These are phyloP conservation scores for Mortierella hygrophila DNA, from an alignment of 192 early-diverging fungal species.

Conservation along the genomic window DNA sequence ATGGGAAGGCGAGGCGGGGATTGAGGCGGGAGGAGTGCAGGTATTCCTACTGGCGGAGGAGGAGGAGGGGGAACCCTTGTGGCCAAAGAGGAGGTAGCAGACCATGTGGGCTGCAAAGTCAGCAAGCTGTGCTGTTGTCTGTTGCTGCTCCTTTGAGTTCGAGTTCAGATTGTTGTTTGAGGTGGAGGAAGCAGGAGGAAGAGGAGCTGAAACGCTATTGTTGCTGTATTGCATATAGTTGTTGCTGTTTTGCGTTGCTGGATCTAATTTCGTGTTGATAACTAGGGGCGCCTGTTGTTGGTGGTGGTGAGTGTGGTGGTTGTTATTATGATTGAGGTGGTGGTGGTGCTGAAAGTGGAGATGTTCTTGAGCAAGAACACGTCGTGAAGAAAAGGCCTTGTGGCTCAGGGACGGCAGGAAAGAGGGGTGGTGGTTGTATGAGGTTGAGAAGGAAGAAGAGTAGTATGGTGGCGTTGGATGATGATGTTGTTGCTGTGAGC, in stretches of 20 bases:
- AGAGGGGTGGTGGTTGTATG: too few species aligned
- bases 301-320: constrained; percentile 23
- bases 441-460: too few species aligned
- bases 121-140: constrained; percentile 58
- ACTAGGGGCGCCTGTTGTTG: neutral
- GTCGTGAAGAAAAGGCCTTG: too few species aligned
- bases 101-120: constrained; percentile 73
- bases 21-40: constrained; percentile 33
- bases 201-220: constrained; percentile 1
- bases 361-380: neutral
- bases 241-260: neutral
- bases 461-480: constrained; percentile 27
- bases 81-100: constrained; percentile 64
- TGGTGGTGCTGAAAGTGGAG: constrained; percentile 24
- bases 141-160: constrained; percentile 35
- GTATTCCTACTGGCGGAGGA: neutral
- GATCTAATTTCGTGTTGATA: constrained; percentile 23
- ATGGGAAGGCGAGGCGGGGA: constrained; percentile 35
- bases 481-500: constrained; percentile 6
- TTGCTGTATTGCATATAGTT: neutral
- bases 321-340: constrained; percentile 23
- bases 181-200: neutral
- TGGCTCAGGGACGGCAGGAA: too few species aligned
- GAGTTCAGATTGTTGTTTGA: constrained; percentile 1
- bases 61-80: neutral